Evolutionary conservation across 2,329 filamentous ascomycete species (phyloP), one percentile per base, ranked within the genome.

Genomic region (Gnomoniopsis smithogilvyi): DNA sequence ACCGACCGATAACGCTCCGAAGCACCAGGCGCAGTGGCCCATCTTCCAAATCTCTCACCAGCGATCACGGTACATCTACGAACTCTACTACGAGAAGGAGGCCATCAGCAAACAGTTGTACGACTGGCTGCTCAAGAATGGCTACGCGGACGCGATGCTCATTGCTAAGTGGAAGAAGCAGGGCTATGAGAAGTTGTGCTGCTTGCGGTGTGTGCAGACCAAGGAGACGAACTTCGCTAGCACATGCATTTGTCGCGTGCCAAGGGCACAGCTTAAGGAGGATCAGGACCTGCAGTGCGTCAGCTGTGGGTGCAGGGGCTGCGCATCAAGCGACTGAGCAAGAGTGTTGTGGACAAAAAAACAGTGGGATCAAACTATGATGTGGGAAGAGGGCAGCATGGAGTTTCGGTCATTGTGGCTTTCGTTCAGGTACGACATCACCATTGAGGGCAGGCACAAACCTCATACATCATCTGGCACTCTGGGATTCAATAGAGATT

Each of bases 161-260:
- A 98, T 99, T 70, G 95, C 95, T 15, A 99, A 99, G 78, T 99
- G 95, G 95, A 99, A 99, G 85, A 99, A 99, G 79, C 90, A 96
- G 69, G 95, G 95, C 17, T 99, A 99, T 70, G 95, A 99, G 76
- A 97, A 98, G 90, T 78, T 99, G 47, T 99, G 95, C 76, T 99
- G 95, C 73, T 80, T 97, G 57, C 86, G 93, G 63, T 99, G 95
- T 74, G 94, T 99, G 58, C 95, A 99, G 76, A 97, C 95, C n/a
- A 98, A 98, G 75, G 95, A 99, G 80, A 99, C 95, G 33, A 99
- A 99, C 75, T 99, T 98, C 79, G 95, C 94, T 74, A 90, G 91
- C 64, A 99, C 94, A 1, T 99, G 95, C 73, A 95, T 99, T 69
- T 99, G 95, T 74, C 90, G 95, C 54, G 94, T 99, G 53, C 95